phyloP scores from a whole-genome alignment of 208 protist species.

The Trypanosoma boissoni region DNA sequence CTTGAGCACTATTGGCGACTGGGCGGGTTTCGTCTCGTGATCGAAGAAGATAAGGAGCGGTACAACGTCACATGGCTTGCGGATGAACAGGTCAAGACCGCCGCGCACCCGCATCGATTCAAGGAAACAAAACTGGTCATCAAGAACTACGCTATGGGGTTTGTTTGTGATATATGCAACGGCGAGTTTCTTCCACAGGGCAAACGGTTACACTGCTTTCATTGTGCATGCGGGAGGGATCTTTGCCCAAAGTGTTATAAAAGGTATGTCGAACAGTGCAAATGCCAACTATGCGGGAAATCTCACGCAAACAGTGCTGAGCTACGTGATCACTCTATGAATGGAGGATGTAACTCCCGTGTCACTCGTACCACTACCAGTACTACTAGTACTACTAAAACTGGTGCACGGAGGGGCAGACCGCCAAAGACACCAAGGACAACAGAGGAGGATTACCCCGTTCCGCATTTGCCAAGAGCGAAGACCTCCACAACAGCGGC shows the following conservation, averaged over 20 bases:
- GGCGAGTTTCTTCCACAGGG: conserved; percentile 67
- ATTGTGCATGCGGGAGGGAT: conserved; percentile 84
- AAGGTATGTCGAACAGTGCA: conserved; percentile 56
- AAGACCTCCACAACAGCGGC: too few relatives aligned
- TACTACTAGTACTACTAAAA: not conserved
- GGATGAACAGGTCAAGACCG: conserved; percentile 72
- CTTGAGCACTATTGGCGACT: conserved; percentile 67
- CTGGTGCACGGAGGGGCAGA: not conserved
- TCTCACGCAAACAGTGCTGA: conserved; percentile 61
- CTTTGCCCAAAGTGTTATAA: conserved; percentile 77
- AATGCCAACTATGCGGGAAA: conserved; percentile 55
- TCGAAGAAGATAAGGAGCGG: conserved; percentile 72
- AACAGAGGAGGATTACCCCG: too few relatives aligned
- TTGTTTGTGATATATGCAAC: conserved; percentile 84
- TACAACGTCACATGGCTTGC: conserved; percentile 75
- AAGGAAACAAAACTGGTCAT: conserved; percentile 42
- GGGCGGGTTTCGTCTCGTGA: conserved; percentile 41
- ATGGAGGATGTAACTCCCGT: conserved; percentile 1
- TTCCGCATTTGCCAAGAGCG: too few relatives aligned
- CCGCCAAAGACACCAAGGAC: too few relatives aligned
- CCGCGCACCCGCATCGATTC: conserved; percentile 76
- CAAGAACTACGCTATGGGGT: conserved; percentile 73
- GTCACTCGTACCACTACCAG: not conserved
- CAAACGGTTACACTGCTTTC: conserved; percentile 66
- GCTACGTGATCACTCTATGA: conserved; percentile 54